phyloP scores from a whole-genome alignment of 2,329 filamentous ascomycete species.

The Paecilomyces sp. region DNA sequence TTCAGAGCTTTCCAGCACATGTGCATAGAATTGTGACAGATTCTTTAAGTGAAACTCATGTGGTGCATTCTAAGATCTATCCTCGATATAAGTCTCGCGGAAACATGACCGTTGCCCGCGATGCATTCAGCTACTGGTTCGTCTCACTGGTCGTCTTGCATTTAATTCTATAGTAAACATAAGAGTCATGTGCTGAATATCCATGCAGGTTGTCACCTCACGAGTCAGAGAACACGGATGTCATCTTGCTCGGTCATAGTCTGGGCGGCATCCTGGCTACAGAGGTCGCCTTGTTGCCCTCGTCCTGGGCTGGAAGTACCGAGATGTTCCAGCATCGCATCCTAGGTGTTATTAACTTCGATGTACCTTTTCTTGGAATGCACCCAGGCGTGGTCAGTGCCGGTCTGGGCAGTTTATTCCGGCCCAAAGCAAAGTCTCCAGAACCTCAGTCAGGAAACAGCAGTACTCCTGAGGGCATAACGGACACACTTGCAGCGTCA shows the following conservation, averaged over 20 bases:
- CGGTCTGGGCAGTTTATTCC: constrained; percentile 72
- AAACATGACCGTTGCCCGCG: constrained; percentile 57
- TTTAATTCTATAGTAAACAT: background rate
- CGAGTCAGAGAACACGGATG: constrained; percentile 65
- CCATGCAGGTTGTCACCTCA: constrained; percentile 61
- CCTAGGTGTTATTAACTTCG: constrained; percentile 72
- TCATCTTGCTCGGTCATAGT: constrained; percentile 78
- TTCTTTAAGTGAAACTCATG: constrained; percentile 63
- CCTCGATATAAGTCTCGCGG: constrained; percentile 37
- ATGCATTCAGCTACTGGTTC: constrained; percentile 75
- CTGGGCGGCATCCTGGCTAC: constrained; percentile 81
- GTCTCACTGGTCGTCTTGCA: constrained; percentile 6
- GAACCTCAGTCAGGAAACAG: constrained; percentile 10
- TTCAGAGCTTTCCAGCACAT: constrained; percentile 80
- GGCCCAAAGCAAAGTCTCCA: constrained; percentile 26
- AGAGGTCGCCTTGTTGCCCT: constrained; percentile 61
- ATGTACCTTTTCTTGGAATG: constrained; percentile 80
- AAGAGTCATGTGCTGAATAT: background rate
- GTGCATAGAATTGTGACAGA: constrained; percentile 67
- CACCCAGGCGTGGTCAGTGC: constrained; percentile 82
- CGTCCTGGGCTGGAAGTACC: constrained; percentile 7
- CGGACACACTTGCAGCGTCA: background rate
- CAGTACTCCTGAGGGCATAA: constrained; percentile 5
- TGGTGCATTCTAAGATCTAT: constrained; percentile 70
- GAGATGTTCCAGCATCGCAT: constrained; percentile 63